Base-by-base conservation (phyloP, 257 asterid species). In the Penstemon newberryi region DNA sequence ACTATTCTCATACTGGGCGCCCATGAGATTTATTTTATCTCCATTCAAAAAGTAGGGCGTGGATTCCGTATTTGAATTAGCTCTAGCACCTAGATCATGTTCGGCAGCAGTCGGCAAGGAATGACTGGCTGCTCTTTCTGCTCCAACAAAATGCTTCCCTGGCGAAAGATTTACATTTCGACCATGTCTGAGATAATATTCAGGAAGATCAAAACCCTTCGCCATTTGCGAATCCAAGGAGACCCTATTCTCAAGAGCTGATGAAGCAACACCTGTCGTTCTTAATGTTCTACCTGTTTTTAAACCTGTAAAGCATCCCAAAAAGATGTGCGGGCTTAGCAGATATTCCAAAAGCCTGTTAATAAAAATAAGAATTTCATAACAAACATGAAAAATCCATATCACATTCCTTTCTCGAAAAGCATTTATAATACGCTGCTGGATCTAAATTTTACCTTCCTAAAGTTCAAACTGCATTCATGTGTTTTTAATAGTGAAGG, bases 21-120 rank as follows among this genome's bases (percentile, higher is more conserved):
- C 97, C 84, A 78, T 66, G 19, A 78, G 44, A 74, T 84, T 86
- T 73, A 82, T 63, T 76, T 79, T 83, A 66, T 81, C 86, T 71
- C 90, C 96, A 79, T 81, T 92, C 60, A 77, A 60, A 67, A 71
- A 73, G 70, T 80, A 81, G 50, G 96, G 75, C 46, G 87, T 77
- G 36, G 86, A 61, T 62, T 86, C 90, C 60, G 73, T 63, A 56
- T 82, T 81, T 36, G 77, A 58, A 77, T 75, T 82, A 50, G 79
- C 70, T 78, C 83, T 71, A 72, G 88, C 78, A 63, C 86, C 86
- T 56, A 79, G 55, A 70, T 81, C 86, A 70, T 81, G 92, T 73
- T 82, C 87, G 78, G 83, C 77, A 69, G 85, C 84, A 69, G 85
- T 80, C 5, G 95, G 97, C 81, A 91, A 82, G 72, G 98, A 95